Conservation (phyloP, 2,329 filamentous ascomycete genomes). For the Aspergillus sp. region DNA sequence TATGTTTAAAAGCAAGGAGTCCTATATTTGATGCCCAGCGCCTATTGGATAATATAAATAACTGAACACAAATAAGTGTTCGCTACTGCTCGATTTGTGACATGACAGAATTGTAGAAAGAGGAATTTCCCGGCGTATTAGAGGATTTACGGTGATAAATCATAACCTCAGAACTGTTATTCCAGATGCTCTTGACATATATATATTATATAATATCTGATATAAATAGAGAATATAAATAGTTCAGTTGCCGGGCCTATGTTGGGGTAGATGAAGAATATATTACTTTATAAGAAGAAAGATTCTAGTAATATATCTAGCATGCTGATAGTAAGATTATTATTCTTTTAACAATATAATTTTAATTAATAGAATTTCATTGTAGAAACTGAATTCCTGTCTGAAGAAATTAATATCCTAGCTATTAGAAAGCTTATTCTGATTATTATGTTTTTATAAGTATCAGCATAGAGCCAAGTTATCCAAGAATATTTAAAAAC, state of each 20-base stretch:
- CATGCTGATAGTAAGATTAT: not conserved
- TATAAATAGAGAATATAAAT: conserved; percentile 7
- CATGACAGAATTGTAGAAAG: conserved; percentile 59
- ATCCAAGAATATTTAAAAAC: not conserved
- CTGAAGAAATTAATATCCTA: conserved; percentile 45
- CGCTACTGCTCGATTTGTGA: not conserved
- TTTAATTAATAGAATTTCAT: too few species aligned
- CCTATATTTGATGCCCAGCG: conserved; percentile 12
- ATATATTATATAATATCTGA: not conserved
- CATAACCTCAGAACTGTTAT: conserved; percentile 67
- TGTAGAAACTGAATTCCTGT: conserved; percentile 7
- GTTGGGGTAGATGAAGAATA: conserved; percentile 12
- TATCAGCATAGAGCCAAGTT: conserved; percentile 12
- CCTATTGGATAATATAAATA: conserved; percentile 12
- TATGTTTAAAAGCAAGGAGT: conserved; percentile 10
- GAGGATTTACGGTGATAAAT: conserved; percentile 74
- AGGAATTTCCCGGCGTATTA: conserved; percentile 71
- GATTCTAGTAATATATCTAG: not conserved
- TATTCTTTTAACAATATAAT: too few species aligned
- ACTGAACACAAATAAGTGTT: not conserved
- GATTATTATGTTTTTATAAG: conserved; percentile 63
- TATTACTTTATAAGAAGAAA: conserved; percentile 9
- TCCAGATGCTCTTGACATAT: not conserved
- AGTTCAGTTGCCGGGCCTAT: conserved; percentile 7
- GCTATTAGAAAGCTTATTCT: conserved; percentile 69